Percentiles rank a stretch among this genome's conserved stretches.
phyloP scores from a whole-genome alignment of 2,329 filamentous ascomycete species.

The Monosporascus sp. region DNA sequence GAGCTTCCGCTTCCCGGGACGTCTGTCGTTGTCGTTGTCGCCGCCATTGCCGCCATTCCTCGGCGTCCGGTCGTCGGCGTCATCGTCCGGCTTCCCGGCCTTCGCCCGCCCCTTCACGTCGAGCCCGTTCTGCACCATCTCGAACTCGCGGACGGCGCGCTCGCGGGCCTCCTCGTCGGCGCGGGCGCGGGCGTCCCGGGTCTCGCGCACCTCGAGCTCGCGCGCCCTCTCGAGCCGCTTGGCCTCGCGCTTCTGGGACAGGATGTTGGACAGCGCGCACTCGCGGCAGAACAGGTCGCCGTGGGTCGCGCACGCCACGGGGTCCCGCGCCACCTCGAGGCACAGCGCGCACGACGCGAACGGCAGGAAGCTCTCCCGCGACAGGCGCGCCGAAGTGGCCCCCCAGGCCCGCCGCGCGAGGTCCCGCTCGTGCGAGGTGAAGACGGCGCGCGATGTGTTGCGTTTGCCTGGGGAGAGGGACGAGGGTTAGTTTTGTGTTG shows the following conservation, averaged over 20 bases:
- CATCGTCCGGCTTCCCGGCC: conserved; percentile 20
- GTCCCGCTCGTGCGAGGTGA: conserved; percentile 84
- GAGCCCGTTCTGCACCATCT: conserved; percentile 72
- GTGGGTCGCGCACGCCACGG: conserved; percentile 68
- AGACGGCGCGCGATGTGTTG: conserved; percentile 88
- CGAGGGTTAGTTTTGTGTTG: conserved; percentile 41
- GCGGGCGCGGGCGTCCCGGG: conserved; percentile 48
- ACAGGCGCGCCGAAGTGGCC: conserved; percentile 74
- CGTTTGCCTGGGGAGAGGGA: conserved; percentile 56
- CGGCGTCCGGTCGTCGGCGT: conserved; percentile 11
- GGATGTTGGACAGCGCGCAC: conserved; percentile 85
- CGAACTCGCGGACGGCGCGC: conserved; percentile 74
- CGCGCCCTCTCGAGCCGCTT: conserved; percentile 68
- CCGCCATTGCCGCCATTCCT: not conserved
- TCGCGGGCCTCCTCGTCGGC: conserved; percentile 65
- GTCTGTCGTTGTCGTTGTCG: conserved; percentile 24
- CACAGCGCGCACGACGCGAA: conserved; percentile 88
- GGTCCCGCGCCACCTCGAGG: conserved; percentile 71
- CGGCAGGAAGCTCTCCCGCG: conserved; percentile 84
- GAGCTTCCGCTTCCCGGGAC: conserved; percentile 66
- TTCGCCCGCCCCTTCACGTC: conserved; percentile 29
- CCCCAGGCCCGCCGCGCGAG: conserved; percentile 80
- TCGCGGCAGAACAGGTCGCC: conserved; percentile 95
- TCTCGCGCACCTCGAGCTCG: conserved; percentile 56
- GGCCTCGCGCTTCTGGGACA: conserved; percentile 87